Percentiles rank a stretch among this genome's conserved stretches.
phyloP scores from a whole-genome alignment of 1,284 basidiomycete species.

The Prillingera fragicola region DNA sequence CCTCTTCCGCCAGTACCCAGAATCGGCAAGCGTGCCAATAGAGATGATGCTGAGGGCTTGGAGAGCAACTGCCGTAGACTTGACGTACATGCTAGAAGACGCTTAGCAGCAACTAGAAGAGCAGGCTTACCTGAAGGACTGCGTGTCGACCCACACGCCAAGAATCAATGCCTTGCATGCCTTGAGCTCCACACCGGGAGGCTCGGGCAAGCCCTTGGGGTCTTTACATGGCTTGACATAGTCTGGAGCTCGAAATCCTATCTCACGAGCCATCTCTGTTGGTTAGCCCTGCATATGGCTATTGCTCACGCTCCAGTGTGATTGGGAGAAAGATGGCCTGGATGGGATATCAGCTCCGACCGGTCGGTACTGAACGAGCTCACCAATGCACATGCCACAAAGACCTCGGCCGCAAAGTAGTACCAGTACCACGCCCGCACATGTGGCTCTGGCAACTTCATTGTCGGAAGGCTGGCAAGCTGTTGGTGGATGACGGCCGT shows the following conservation, averaged over 20 bases:
- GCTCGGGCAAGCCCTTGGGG: neutral
- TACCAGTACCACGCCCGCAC: constrained; percentile 44
- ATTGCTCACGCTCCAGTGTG: constrained; percentile 41
- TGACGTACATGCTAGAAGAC: constrained; percentile 69
- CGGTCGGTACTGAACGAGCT: no score
- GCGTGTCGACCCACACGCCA: constrained; percentile 73
- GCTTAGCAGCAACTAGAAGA: neutral
- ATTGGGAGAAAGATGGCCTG: constrained; percentile 47
- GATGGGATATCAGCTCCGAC: neutral
- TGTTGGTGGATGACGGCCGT: no score
- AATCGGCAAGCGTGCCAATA: constrained; percentile 79
- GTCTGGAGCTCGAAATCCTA: constrained; percentile 38
- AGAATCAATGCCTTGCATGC: constrained; percentile 41
- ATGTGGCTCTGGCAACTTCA: constrained; percentile 16
- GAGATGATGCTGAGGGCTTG: constrained; percentile 87
- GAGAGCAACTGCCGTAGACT: constrained; percentile 73
- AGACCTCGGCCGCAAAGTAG: constrained; percentile 46
- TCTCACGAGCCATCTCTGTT: constrained; percentile 42
- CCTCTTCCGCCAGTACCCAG: constrained; percentile 68
- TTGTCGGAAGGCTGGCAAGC: no score
- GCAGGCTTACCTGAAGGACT: constrained; percentile 69
- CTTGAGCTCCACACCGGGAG: constrained; percentile 8
- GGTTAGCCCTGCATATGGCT: no score
- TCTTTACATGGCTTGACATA: constrained; percentile 27
- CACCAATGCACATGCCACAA: constrained; percentile 39